These are phyloP conservation scores for Nicotiana noctiflora DNA, from an alignment of 257 asterid genomes.

Conservation along the genomic window DNA sequence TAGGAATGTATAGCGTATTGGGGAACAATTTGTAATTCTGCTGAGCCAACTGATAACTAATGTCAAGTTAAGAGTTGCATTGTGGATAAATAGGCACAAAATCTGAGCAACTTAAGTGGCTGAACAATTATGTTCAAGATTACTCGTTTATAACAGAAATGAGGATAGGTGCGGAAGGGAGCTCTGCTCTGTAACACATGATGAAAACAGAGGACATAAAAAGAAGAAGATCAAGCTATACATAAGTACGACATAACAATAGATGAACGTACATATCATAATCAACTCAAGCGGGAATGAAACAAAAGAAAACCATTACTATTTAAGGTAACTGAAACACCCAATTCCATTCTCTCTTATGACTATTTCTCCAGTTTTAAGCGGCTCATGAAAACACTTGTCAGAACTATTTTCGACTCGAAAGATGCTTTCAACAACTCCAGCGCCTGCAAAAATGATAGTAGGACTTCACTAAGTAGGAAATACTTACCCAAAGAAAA, in stretches of 20 bases:
- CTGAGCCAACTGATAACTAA: no score
- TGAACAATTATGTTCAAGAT: no score
- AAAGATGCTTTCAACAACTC: conserved; percentile 25
- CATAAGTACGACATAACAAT: neutral
- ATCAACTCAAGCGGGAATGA: neutral
- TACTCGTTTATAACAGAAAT: no score
- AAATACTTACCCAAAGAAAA: neutral
- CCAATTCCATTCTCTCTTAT: neutral
- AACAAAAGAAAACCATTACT: neutral
- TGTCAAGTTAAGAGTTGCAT: no score
- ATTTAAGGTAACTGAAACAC: neutral
- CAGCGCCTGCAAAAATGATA: conserved; percentile 20
- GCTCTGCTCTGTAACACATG: no score
- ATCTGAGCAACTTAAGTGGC: no score
- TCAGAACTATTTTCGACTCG: conserved; percentile 1
- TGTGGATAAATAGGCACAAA: no score
- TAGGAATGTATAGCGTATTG: no score
- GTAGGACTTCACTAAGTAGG: neutral
- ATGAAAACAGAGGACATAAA: neutral
- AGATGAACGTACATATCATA: neutral
- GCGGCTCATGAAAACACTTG: neutral
- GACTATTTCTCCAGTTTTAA: neutral
- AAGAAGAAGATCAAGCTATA: neutral
- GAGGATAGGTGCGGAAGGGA: no score
- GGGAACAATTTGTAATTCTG: no score